phyloP scores from a whole-genome alignment of 1,284 basidiomycete genomes.

The Cryptococcus sp. region DNA sequence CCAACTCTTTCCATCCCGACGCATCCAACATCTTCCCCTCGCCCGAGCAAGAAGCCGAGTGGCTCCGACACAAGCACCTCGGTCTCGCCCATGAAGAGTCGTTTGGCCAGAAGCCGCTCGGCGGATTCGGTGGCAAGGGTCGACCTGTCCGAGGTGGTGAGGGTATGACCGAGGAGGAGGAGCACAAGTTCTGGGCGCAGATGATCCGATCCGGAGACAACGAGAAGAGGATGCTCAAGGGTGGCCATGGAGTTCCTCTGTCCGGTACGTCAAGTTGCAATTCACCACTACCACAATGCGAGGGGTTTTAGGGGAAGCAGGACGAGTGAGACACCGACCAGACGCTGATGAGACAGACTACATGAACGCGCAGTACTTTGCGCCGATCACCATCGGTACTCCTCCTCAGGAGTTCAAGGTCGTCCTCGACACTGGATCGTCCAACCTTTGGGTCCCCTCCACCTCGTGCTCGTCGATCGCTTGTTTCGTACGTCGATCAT shows the following conservation, averaged over 20 bases:
- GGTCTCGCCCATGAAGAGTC: constrained; percentile 23
- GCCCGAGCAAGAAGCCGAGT: constrained; percentile 67
- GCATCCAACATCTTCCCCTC: constrained; percentile 26
- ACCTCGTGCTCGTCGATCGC: constrained; percentile 86
- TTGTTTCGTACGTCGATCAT: constrained; percentile 63
- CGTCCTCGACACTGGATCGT: constrained; percentile 57
- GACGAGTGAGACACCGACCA: not conserved
- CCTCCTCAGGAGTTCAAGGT: constrained; percentile 53
- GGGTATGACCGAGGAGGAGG: constrained; percentile 50
- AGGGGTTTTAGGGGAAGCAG: no score
- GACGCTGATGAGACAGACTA: constrained; percentile 59
- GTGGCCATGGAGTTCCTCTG: constrained; percentile 83
- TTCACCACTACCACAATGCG: no score
- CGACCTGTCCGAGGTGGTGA: constrained; percentile 51
- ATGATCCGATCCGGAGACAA: constrained; percentile 39
- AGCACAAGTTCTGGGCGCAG: constrained; percentile 76
- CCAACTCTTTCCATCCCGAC: constrained; percentile 51
- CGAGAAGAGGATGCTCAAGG: constrained; percentile 54
- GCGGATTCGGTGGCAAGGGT: constrained; percentile 66
- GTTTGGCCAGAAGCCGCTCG: constrained; percentile 59
- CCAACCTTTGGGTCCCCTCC: constrained; percentile 64
- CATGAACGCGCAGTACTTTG: constrained; percentile 96
- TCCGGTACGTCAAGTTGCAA: constrained; percentile 59
- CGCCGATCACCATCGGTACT: constrained; percentile 71
- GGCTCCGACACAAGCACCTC: constrained; percentile 79